Conservation (phyloP, 768 basidiomycete species). For the Kwoniella dendrophila region DNA sequence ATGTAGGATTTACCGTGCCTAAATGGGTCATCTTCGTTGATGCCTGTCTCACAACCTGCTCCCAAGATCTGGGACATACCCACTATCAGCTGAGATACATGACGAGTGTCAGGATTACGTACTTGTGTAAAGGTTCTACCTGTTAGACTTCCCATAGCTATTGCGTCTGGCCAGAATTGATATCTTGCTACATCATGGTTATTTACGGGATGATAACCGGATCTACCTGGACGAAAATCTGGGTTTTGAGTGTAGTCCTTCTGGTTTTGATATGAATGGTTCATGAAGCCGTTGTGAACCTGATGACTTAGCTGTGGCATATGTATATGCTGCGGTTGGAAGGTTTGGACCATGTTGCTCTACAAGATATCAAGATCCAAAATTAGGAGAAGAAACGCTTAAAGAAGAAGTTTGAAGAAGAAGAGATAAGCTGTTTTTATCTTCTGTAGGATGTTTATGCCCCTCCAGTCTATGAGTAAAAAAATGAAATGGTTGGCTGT, state of each 20-base stretch:
- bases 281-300: no score
- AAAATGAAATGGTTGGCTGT: no score
- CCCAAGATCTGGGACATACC: conserved; percentile 30
- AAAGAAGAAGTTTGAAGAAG: neutral
- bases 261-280: no score
- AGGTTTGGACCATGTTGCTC: neutral
- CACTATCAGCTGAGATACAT: neutral
- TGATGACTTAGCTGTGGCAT: no score
- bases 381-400: no score
- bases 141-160: conserved; percentile 43
- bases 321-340: no score
- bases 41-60: conserved; percentile 20
- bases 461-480: no score
- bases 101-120: conserved; percentile 1
- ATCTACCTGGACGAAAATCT: conserved; percentile 12
- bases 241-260: no score
- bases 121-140: conserved; percentile 39
- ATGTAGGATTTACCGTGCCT: conserved; percentile 32
- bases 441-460: neutral
- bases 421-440: neutral
- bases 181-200: conserved; percentile 22
- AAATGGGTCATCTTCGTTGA: neutral
- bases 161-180: conserved; percentile 40
- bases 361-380: neutral
- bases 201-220: neutral